Conservation (phyloP, 148 eudicot genomes). For the Cornus controversa region DNA sequence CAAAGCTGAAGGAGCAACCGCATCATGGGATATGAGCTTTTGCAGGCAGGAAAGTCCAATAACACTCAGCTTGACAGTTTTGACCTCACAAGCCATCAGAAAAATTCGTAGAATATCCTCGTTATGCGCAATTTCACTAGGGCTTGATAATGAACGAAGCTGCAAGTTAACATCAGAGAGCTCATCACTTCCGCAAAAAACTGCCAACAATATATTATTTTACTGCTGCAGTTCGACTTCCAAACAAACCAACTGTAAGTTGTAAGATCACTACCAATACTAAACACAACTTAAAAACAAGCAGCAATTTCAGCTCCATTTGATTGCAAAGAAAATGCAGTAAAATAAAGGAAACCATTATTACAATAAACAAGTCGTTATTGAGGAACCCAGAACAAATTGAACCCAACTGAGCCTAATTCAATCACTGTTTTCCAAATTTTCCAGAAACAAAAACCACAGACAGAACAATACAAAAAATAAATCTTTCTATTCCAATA, state of each 20-base stretch:
- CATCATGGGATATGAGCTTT: constrained; percentile 92
- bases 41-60: constrained; percentile 96
- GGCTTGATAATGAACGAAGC: constrained; percentile 89
- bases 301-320: constrained; percentile 4
- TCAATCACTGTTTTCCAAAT: background rate
- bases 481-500: background rate
- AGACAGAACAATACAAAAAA: background rate
- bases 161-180: constrained; percentile 37
- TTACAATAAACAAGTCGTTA: too few species aligned
- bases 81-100: constrained; percentile 96
- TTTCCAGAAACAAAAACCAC: background rate
- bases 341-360: background rate
- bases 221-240: background rate
- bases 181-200: background rate
- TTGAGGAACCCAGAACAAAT: background rate
- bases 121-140: constrained; percentile 84
- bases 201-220: background rate
- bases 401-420: background rate
- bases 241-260: background rate
- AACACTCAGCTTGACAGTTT: constrained; percentile 81
- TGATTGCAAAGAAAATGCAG: background rate
- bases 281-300: background rate
- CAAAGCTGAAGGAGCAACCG: constrained; percentile 86
- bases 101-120: constrained; percentile 93
- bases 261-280: background rate